A percentile compares a stretch with the other conserved stretches of the same genome.
phyloP scores from a whole-genome alignment of 148 eudicot genomes.

The Rhododendron griersonianum region DNA sequence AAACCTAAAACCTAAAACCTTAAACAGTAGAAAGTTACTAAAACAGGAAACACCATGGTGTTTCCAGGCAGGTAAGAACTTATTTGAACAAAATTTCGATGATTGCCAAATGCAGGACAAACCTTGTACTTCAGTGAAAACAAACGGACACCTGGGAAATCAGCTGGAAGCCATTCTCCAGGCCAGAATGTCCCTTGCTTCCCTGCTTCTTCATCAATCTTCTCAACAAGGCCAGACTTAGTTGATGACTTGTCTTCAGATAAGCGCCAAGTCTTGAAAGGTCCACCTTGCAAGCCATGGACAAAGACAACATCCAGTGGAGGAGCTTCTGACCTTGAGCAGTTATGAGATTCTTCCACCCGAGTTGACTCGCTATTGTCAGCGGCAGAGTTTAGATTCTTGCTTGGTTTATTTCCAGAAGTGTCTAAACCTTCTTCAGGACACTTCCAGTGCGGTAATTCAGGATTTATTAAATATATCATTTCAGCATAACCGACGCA shows the following conservation, averaged over 20 bases:
- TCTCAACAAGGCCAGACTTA: conserved; percentile 97
- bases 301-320: conserved; percentile 78
- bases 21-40: neutral
- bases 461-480: conserved; percentile 84
- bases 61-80: neutral
- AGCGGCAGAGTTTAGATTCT: conserved; percentile 5
- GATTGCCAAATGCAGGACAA: conserved; percentile 24
- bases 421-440: conserved; percentile 27
- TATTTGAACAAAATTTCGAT: neutral
- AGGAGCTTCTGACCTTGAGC: conserved; percentile 34
- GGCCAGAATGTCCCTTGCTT: conserved; percentile 98
- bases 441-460: conserved; percentile 82
- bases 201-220: conserved; percentile 97
- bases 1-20: neutral
- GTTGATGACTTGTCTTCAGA: conserved; percentile 93
- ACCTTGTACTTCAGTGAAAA: conserved; percentile 98
- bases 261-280: conserved; percentile 95
- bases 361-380: conserved; percentile 25
- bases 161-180: conserved; percentile 94
- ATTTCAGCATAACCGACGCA: conserved; percentile 66
- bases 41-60: neutral
- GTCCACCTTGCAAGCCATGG: conserved; percentile 98
- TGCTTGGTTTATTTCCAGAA: conserved; percentile 3
- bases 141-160: conserved; percentile 90
- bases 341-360: conserved; percentile 18